Conservation (phyloP, 164 flowering plant genomes). For the Aristolochia californica region DNA sequence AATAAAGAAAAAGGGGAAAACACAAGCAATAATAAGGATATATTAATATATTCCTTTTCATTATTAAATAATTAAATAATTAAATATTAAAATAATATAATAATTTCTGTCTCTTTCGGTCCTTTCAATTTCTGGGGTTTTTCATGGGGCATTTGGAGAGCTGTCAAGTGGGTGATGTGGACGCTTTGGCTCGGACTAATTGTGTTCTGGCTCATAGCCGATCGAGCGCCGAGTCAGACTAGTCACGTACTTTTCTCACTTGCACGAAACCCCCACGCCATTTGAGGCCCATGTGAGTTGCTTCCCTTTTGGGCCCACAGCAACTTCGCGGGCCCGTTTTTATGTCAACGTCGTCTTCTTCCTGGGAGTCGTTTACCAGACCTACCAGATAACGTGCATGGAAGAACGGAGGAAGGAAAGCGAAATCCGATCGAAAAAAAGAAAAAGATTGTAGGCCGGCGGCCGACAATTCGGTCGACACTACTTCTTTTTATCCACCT, state of each 20-base stretch:
- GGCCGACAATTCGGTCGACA: too few relatives aligned
- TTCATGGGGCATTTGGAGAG: slow-evolving; percentile 8
- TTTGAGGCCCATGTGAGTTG: background rate
- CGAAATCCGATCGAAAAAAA: too few relatives aligned
- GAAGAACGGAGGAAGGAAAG: too few relatives aligned
- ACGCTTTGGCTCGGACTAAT: slow-evolving; percentile 5
- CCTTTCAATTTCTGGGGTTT: background rate
- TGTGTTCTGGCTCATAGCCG: background rate
- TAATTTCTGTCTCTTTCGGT: background rate
- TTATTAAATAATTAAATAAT: background rate
- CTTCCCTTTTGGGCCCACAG: too few relatives aligned
- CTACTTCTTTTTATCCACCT: too few relatives aligned
- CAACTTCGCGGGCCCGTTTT: too few relatives aligned
- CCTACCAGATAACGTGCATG: too few relatives aligned
- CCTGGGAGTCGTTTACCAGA: too few relatives aligned
- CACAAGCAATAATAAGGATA: background rate
- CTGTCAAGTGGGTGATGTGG: slow-evolving; percentile 18
- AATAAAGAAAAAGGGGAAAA: background rate
- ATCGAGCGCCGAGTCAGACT: background rate
- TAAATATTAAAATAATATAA: background rate
- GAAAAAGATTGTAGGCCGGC: too few relatives aligned
- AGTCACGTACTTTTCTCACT: background rate
- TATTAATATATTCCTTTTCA: background rate
- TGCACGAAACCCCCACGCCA: background rate
- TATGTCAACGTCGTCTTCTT: too few relatives aligned